Conservation (phyloP, 2,329 filamentous ascomycete species). For the Diaporthe batatas region DNA sequence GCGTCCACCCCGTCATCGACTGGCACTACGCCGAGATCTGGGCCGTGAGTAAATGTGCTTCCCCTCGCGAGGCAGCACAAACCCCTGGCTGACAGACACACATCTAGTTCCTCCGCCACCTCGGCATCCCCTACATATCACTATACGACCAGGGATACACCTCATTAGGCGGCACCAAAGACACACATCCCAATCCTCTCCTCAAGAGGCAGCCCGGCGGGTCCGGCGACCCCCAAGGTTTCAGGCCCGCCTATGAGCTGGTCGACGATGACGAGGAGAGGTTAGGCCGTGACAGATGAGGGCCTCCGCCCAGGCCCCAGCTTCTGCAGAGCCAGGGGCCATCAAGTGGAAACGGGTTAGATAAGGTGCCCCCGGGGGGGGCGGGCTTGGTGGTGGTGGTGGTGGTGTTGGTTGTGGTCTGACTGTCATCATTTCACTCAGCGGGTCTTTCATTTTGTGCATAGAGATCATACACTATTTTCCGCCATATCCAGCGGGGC, state of each 20-base stretch:
- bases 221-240: conserved; percentile 57
- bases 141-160: conserved; percentile 79
- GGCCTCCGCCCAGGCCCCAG: background rate
- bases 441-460: conserved; percentile 11
- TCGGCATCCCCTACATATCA: conserved; percentile 85
- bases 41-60: conserved; percentile 74
- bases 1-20: conserved; percentile 95
- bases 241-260: conserved; percentile 82
- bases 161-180: conserved; percentile 87
- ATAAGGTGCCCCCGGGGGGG: no score
- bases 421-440: conserved; percentile 12
- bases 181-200: conserved; percentile 90
- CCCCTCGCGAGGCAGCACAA: no score
- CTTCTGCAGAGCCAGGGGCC: background rate
- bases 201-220: conserved; percentile 60
- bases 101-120: conserved; percentile 79
- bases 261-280: conserved; percentile 82
- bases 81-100: conserved; percentile 33
- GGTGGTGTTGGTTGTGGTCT: background rate
- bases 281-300: conserved; percentile 75
- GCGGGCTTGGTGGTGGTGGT: no score
- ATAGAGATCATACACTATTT: conserved; percentile 17
- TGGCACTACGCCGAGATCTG: conserved; percentile 98
- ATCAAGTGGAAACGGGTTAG: background rate
- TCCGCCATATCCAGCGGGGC: background rate